Base-by-base conservation (phyloP, 345 rosid genomes). In the Hibiscus syriacus region DNA sequence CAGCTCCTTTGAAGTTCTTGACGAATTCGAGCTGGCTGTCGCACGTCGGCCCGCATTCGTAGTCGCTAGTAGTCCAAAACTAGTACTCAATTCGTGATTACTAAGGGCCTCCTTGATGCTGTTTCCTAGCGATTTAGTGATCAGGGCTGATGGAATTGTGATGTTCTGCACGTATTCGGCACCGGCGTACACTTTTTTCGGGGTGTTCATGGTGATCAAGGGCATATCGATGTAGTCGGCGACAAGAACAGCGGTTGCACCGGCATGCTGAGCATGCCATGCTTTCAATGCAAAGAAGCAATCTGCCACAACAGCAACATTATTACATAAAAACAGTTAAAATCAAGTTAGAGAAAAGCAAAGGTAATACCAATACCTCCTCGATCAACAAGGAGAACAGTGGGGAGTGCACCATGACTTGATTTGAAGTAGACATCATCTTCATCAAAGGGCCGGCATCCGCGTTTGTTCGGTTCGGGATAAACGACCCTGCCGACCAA, bases 1-100 rank as follows among this genome's bases (percentile, higher is more conserved):
- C 88, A 6, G 82, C 80, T 39, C 88, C 90, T 73, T 82, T 87
- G 78, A 83, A 87, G 64, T 70, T 78, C 76, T 69, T 86, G 16
- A 87, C 76, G 68, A 87, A 87, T 17, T 79, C 75, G 45, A 79
- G 80, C 82, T 81, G 93, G 64, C 83, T 71, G 38, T 82, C 81
- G 66, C 90, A 88, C 65, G 81, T 82, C 53, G 82, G 72, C 12
- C 93, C 93, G 26, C 93, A 88, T 68, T 79, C 86, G 34, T 81
- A 82, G 11, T 87, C 80, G 81, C 85, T 83, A 46, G 75, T 87
- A 52, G 90, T 87, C 92, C 92, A 87, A 64, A 88, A 82, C 71
- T 88, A 89, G 59, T 84, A 88, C 80, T 84, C 90, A 14, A 88
- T 89, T 41, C 86, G 83, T 80, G 76, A 27, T 16, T 46, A 41